Conservation (phyloP, 257 asterid genomes). For the Avicennia marina region DNA sequence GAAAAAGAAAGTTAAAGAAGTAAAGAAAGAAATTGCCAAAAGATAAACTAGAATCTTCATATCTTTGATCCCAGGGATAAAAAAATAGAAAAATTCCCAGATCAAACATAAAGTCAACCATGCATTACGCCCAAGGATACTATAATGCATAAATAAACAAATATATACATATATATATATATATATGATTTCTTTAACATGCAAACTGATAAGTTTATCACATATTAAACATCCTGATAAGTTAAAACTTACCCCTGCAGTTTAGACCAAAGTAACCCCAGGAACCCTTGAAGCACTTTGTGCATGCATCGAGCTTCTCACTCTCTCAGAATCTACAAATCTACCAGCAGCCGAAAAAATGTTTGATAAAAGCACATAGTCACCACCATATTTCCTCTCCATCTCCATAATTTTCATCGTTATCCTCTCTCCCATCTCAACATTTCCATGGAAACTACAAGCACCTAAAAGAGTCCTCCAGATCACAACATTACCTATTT, state of each 20-base stretch:
- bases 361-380: conserved; percentile 69
- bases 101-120: too few species aligned
- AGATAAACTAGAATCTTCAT: too few species aligned
- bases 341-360: conserved; percentile 59
- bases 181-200: too few species aligned
- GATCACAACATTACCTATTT: conserved; percentile 38
- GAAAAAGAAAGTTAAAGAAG: too few species aligned
- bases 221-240: too few species aligned
- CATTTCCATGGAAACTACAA: conserved; percentile 64
- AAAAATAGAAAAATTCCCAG: too few species aligned
- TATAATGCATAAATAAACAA: too few species aligned
- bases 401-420: conserved; percentile 45
- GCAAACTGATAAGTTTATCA: too few species aligned
- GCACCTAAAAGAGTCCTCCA: conserved; percentile 85
- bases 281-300: conserved; percentile 44
- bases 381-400: conserved; percentile 67
- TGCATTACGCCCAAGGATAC: too few species aligned
- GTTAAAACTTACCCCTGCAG: neutral
- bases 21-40: too few species aligned
- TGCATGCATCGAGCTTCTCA: conserved; percentile 50
- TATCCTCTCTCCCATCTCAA: conserved; percentile 62
- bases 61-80: too few species aligned
- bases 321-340: conserved; percentile 55
- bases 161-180: too few species aligned
- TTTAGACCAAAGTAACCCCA: conserved; percentile 41